Conservation (phyloP, 2,329 filamentous ascomycete genomes). For the Phialocephala sp. region DNA sequence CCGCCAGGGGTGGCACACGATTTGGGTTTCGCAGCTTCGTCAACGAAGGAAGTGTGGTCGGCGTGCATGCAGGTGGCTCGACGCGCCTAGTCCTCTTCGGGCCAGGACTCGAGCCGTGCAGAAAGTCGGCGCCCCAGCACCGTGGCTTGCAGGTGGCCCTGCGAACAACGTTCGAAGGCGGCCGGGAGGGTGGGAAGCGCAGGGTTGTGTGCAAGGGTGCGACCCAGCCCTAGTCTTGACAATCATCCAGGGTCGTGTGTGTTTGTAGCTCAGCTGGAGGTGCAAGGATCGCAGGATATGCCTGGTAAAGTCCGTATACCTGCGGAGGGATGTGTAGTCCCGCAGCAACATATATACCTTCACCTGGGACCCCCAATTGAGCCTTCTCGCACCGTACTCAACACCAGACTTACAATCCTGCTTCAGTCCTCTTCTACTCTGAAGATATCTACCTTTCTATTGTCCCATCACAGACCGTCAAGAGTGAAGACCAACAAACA, state of each 20-base stretch:
- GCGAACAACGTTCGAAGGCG: constrained; percentile 28
- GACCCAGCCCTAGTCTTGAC: constrained; percentile 26
- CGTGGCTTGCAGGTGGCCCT: constrained; percentile 32
- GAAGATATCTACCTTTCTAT: constrained; percentile 25
- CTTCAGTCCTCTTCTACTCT: constrained; percentile 24
- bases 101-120: constrained; percentile 22
- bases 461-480: constrained; percentile 20
- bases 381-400: constrained; percentile 29
- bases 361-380: constrained; percentile 34
- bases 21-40: constrained; percentile 22
- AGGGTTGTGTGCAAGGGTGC: constrained; percentile 7
- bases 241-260: constrained; percentile 24
- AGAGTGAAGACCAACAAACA: constrained; percentile 25
- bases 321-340: constrained; percentile 33
- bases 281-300: constrained; percentile 34
- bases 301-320: constrained; percentile 35
- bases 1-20: constrained; percentile 9
- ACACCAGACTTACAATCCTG: constrained; percentile 15
- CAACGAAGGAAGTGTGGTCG: constrained; percentile 16
- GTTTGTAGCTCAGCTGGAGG: constrained; percentile 35
- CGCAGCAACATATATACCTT: constrained; percentile 41
- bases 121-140: constrained; percentile 25
- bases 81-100: constrained; percentile 20
- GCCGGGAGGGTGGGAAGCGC: constrained; percentile 17
- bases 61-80: constrained; percentile 16